These are phyloP conservation scores for Kwoniella sp. DNA, from an alignment of 768 basidiomycete genomes.

Conservation along the genomic window DNA sequence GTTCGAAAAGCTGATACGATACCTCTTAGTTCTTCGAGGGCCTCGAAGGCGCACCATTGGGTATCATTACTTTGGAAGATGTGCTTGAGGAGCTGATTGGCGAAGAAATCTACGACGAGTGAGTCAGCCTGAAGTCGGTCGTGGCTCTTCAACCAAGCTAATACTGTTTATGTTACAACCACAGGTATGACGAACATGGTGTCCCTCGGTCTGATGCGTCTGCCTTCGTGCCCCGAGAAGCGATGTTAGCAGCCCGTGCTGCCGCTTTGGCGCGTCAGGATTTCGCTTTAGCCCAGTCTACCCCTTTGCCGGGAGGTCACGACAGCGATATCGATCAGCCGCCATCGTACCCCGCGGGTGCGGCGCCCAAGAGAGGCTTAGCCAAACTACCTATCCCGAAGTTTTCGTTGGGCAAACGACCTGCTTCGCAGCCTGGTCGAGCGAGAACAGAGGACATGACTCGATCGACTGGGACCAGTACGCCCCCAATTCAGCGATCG, in stretches of 20 bases:
- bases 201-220: conserved; percentile 57
- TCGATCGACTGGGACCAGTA: conserved; percentile 1
- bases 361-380: conserved; percentile 5
- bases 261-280: conserved; percentile 40
- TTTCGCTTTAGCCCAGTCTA: conserved; percentile 21
- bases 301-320: conserved; percentile 26
- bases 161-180: neutral
- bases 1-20: neutral
- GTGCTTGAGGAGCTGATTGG: conserved; percentile 91
- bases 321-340: conserved; percentile 33
- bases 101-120: conserved; percentile 91
- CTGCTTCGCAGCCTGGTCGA: conserved; percentile 28
- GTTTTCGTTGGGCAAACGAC: conserved; percentile 29
- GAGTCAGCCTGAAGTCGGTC: conserved; percentile 57
- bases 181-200: conserved; percentile 66
- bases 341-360: neutral
- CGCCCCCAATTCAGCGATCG: neutral
- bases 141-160: neutral
- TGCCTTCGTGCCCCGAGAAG: conserved; percentile 58
- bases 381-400: conserved; percentile 26
- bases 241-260: conserved; percentile 36
- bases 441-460: conserved; percentile 15
- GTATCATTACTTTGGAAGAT: conserved; percentile 91
- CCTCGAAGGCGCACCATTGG: conserved; percentile 82
- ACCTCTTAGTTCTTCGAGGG: conserved; percentile 76